phyloP scores from a whole-genome alignment of 306 rosid genomes.

The Clitoria ternatea region DNA sequence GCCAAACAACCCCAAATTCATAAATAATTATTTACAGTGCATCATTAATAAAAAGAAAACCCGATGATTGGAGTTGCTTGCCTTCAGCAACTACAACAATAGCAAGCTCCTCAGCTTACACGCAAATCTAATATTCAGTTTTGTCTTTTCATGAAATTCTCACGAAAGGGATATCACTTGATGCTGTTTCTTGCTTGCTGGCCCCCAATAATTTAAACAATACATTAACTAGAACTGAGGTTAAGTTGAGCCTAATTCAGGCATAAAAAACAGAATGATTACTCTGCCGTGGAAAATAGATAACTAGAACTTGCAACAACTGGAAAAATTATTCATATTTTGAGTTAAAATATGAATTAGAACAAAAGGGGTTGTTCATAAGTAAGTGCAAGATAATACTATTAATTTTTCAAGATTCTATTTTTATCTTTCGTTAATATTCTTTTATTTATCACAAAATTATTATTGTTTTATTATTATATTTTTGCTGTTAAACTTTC shows the following conservation, averaged over 20 bases:
- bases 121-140: slow-evolving; percentile 18
- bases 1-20: no score
- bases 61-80: slow-evolving; percentile 23
- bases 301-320: not conserved
- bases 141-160: slow-evolving; percentile 2
- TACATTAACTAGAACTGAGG: no score
- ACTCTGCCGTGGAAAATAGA: not conserved
- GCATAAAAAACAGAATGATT: not conserved
- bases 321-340: not conserved
- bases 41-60: no score
- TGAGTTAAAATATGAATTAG: not conserved
- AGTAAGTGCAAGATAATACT: no score
- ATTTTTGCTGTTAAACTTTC: not conserved
- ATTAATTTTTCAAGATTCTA: no score
- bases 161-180: not conserved
- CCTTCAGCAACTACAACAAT: not conserved
- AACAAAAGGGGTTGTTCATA: not conserved
- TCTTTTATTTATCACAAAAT: no score
- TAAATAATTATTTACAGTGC: no score
- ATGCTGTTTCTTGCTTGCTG: not conserved
- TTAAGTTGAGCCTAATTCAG: not conserved
- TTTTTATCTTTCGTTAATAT: no score
- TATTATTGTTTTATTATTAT: not conserved
- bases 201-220: no score
- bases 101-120: slow-evolving; percentile 24